Evolutionary conservation across 495 filamentous ascomycete species (phyloP).

Genomic region (Penicillium bovifimosum): DNA sequence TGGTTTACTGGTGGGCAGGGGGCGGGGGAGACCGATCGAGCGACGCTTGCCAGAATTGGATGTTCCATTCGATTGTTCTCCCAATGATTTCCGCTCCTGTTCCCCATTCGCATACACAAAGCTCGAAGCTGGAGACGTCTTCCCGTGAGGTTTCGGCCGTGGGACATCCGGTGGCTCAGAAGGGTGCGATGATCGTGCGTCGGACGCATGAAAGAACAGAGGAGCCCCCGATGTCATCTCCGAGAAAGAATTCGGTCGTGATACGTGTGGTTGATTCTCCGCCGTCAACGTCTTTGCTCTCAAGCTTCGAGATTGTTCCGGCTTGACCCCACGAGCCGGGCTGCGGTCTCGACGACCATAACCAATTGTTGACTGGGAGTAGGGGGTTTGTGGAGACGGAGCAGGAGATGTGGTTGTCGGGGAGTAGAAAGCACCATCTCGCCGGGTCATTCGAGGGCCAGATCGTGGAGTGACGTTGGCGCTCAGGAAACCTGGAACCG

Average conservation of each 20-base stretch:
- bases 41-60: constrained; percentile 26
- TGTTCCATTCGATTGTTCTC: constrained; percentile 16
- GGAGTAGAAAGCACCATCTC: constrained; percentile 57
- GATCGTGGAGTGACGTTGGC: constrained; percentile 70
- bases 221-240: constrained; percentile 36
- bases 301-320: constrained; percentile 28
- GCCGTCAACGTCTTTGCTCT: constrained; percentile 35
- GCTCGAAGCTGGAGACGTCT: constrained; percentile 37
- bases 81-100: constrained; percentile 30
- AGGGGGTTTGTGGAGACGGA: constrained; percentile 32
- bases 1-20: constrained; percentile 24
- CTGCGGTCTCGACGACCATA: constrained; percentile 37
- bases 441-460: constrained; percentile 57
- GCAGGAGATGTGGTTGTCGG: constrained; percentile 50
- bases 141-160: constrained; percentile 24
- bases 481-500: constrained; percentile 52
- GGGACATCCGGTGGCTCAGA: constrained; percentile 21
- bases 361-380: constrained; percentile 26
- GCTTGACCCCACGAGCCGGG: constrained; percentile 32
- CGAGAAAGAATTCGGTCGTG: constrained; percentile 31
- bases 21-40: constrained; percentile 35
- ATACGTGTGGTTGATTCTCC: constrained; percentile 24
- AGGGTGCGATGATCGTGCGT: constrained; percentile 46
- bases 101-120: constrained; percentile 56
- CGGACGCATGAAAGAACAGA: constrained; percentile 74